phyloP scores from a whole-genome alignment of 495 filamentous ascomycete genomes.

The Aspergillus sparsus region DNA sequence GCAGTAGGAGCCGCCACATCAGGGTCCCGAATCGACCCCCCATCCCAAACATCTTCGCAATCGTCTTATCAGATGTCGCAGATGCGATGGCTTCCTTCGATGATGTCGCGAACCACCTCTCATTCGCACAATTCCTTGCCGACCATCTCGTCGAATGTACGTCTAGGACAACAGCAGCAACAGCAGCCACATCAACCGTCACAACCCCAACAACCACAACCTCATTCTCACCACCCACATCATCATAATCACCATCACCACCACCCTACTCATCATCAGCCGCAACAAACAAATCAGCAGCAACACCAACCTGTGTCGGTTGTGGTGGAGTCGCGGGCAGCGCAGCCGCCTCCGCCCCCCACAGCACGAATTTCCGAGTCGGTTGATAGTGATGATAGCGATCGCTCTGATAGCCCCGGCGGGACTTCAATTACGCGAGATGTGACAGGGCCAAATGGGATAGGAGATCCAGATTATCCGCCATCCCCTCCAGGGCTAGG shows the following conservation, averaged over 20 bases:
- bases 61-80: conserved; percentile 28
- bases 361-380: conserved; percentile 1
- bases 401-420: conserved; percentile 24
- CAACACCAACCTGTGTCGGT: conserved; percentile 13
- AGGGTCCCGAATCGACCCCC: conserved; percentile 12
- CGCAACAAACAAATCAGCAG: conserved; percentile 33
- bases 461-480: conserved; percentile 24
- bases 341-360: not conserved
- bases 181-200: conserved; percentile 7
- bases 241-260: conserved; percentile 30
- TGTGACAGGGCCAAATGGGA: conserved; percentile 16
- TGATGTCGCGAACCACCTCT: conserved; percentile 24
- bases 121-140: conserved; percentile 23
- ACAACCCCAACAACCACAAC: conserved; percentile 18
- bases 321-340: conserved; percentile 15
- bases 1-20: conserved; percentile 13
- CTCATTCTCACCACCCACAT: conserved; percentile 9
- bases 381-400: conserved; percentile 26
- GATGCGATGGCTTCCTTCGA: conserved; percentile 31
- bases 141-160: conserved; percentile 26
- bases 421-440: conserved; percentile 22
- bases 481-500: conserved; percentile 11
- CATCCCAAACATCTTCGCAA: conserved; percentile 9
- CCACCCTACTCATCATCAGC: conserved; percentile 32
- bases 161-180: conserved; percentile 18